Percentiles rank a stretch among this genome's conserved stretches.
Conservation (phyloP, 225 moss, liverwort and hornwort species). For the Anthoceros angustus region DNA sequence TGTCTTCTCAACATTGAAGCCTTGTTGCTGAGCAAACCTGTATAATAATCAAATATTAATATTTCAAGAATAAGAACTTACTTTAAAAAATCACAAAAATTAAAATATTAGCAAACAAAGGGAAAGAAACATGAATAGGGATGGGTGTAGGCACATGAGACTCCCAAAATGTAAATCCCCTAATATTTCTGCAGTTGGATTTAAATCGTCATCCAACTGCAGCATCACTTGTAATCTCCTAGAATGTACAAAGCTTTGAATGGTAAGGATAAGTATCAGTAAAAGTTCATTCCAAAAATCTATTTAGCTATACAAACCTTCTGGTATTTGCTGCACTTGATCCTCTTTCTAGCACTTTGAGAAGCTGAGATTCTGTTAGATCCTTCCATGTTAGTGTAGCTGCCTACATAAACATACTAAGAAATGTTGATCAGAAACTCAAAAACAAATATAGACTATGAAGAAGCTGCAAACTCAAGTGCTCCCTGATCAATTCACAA, state of each 20-base stretch:
- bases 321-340: slow-evolving; percentile 32
- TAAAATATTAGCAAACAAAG: neutral
- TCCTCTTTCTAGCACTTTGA: slow-evolving; percentile 46
- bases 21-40: slow-evolving; percentile 77
- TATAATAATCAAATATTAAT: slow-evolving; percentile 17
- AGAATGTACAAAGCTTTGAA: neutral
- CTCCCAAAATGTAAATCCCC: slow-evolving; percentile 59
- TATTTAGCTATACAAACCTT: slow-evolving; percentile 19
- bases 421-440: too few species aligned
- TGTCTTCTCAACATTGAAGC: slow-evolving; percentile 59
- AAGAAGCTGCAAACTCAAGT: too few species aligned
- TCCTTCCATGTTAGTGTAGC: slow-evolving; percentile 66
- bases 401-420: slow-evolving; percentile 20
- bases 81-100: neutral
- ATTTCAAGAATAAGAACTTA: neutral
- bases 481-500: too few species aligned
- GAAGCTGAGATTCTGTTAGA: slow-evolving; percentile 43
- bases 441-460: too few species aligned
- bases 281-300: too few species aligned
- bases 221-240: slow-evolving; percentile 25
- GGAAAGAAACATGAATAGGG: neutral
- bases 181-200: slow-evolving; percentile 52
- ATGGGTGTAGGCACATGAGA: slow-evolving; percentile 39
- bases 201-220: slow-evolving; percentile 25
- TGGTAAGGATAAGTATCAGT: too few species aligned